Percentiles rank a stretch among this genome's conserved stretches.
These are phyloP conservation scores for Parastagonospora nodorum DNA, from an alignment of 2,329 filamentous ascomycete genomes.

Conservation along the genomic window DNA sequence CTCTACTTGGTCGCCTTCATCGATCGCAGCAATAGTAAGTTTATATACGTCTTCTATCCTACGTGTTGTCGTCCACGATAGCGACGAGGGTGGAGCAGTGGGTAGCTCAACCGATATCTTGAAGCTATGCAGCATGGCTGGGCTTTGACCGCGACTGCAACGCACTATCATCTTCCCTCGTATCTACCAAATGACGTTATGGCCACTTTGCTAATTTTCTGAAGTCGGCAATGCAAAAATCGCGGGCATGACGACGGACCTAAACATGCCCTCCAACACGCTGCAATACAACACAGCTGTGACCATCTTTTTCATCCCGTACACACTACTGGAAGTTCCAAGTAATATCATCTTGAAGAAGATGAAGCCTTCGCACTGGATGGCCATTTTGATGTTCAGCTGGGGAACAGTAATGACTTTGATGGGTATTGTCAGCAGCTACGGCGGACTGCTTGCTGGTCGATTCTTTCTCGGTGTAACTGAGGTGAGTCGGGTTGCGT, in stretches of 20 bases:
- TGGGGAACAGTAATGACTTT: conserved; percentile 52
- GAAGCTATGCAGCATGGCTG: too few relatives aligned
- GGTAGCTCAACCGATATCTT: too few relatives aligned
- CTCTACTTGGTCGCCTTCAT: conserved; percentile 42
- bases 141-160: too few relatives aligned
- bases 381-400: conserved; percentile 72
- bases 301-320: conserved; percentile 83
- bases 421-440: conserved; percentile 20
- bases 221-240: conserved; percentile 69
- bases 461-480: conserved; percentile 35
- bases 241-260: conserved; percentile 58
- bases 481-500: conserved; percentile 30
- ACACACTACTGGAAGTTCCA: conserved; percentile 74
- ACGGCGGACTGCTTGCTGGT: conserved; percentile 20
- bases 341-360: conserved; percentile 79
- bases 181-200: not conserved
- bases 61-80: too few relatives aligned
- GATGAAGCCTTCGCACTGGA: conserved; percentile 72
- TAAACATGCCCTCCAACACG: conserved; percentile 60
- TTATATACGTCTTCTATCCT: not conserved
- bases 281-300: conserved; percentile 72
- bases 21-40: conserved; percentile 29
- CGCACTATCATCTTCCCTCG: too few relatives aligned
- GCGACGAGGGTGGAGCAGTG: not conserved
- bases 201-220: not conserved